A percentile compares a stretch with the other conserved stretches of the same genome.
These are phyloP conservation scores for Apiotrichum montevideense DNA, from an alignment of 1,284 basidiomycete genomes.

Conservation along the genomic window DNA sequence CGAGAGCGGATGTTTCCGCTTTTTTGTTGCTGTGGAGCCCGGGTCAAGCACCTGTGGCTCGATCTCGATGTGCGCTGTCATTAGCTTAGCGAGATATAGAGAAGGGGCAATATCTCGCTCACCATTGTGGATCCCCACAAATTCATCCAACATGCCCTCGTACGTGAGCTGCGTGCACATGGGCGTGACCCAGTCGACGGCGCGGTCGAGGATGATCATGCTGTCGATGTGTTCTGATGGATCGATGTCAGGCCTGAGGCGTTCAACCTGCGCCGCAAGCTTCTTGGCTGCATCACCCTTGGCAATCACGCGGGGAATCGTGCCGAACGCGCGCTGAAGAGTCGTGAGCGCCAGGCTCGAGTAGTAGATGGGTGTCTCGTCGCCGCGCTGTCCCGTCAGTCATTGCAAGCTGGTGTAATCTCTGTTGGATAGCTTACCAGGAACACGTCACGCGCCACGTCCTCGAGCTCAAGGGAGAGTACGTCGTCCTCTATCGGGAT, in stretches of 20 bases:
- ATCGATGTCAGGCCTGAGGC: constrained; percentile 50
- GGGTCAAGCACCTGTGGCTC: constrained; percentile 69
- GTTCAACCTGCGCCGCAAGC: constrained; percentile 64
- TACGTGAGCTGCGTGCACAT: constrained; percentile 95
- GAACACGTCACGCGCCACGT: constrained; percentile 76
- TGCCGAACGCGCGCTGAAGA: constrained; percentile 78
- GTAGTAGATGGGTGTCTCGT: constrained; percentile 83
- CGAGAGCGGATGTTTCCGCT: constrained; percentile 79
- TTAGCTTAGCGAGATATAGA: not conserved
- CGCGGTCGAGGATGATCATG: constrained; percentile 81
- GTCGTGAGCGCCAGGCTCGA: constrained; percentile 80
- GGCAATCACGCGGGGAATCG: constrained; percentile 84
- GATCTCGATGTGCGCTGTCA: constrained; percentile 78
- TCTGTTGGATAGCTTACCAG: constrained; percentile 53
- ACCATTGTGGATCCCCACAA: constrained; percentile 74
- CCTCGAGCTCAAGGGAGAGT: constrained; percentile 76
- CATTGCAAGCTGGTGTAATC: not conserved
- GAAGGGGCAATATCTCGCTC: not conserved
- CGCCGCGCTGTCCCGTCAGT: constrained; percentile 64
- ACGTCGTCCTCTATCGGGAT: constrained; percentile 88
- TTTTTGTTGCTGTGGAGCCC: constrained; percentile 55
- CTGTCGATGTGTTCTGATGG: constrained; percentile 63
- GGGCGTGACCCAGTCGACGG: constrained; percentile 93
- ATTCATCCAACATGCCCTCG: constrained; percentile 92
- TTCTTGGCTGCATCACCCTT: constrained; percentile 90